These are phyloP conservation scores for Tylopilus sp. DNA, from an alignment of 768 basidiomycete species.

Conservation along the genomic window DNA sequence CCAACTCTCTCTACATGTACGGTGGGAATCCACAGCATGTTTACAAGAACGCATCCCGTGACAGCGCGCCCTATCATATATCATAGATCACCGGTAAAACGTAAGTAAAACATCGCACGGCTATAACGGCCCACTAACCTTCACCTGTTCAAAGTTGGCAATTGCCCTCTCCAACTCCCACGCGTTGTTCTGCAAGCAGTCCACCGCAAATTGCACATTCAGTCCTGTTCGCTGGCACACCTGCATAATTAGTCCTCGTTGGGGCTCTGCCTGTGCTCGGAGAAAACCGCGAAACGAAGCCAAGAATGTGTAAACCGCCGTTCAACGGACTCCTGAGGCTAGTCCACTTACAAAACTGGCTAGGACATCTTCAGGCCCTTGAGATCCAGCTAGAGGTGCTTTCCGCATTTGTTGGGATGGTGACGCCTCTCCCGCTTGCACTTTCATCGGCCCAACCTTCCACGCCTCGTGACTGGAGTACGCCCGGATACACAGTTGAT, in stretches of 20 bases:
- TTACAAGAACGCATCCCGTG: conserved; percentile 54
- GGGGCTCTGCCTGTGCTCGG: conserved; percentile 55
- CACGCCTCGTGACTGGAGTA: conserved; percentile 84
- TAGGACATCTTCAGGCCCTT: conserved; percentile 48
- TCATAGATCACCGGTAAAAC: conserved; percentile 12
- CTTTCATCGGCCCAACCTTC: conserved; percentile 68
- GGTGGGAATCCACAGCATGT: conserved; percentile 24
- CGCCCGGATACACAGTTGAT: conserved; percentile 78
- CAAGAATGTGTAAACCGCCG: conserved; percentile 10
- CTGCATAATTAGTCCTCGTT: conserved; percentile 67
- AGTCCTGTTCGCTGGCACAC: conserved; percentile 72
- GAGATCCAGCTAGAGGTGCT: conserved; percentile 33
- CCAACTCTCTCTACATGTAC: conserved; percentile 11
- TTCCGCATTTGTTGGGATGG: conserved; percentile 18
- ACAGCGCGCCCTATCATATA: conserved; percentile 45
- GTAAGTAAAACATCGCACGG: conserved; percentile 21
- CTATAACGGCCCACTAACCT: conserved; percentile 45
- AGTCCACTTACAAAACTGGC: conserved; percentile 51
- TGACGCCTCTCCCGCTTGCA: conserved; percentile 49
- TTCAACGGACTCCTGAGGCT: conserved; percentile 7
- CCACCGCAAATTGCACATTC: conserved; percentile 74
- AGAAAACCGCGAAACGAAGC: conserved; percentile 9
- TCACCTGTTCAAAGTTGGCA: conserved; percentile 84
- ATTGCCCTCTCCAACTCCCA: conserved; percentile 83
- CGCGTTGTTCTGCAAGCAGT: conserved; percentile 79